A percentile compares a stretch with the other conserved stretches of the same genome.
These are phyloP conservation scores for Colletotrichum musicola DNA, from an alignment of 2,329 filamentous ascomycete genomes.

Conservation along the genomic window DNA sequence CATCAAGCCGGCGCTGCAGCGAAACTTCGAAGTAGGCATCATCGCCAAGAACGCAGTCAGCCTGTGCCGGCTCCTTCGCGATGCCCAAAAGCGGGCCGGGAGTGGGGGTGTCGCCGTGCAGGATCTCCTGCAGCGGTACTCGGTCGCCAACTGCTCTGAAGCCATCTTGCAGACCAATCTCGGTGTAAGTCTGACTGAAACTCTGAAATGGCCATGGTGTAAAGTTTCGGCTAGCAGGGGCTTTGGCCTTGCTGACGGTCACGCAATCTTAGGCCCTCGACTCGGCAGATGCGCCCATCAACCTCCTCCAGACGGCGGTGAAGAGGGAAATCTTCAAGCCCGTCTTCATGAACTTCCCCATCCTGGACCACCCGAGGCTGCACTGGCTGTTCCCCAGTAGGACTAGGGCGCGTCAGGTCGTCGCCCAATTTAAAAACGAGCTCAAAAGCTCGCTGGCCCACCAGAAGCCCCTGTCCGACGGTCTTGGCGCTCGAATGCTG, in stretches of 20 bases:
- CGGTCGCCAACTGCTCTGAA: slow-evolving; percentile 52
- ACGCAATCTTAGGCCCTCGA: slow-evolving; percentile 42
- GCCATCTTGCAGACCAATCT: slow-evolving; percentile 46
- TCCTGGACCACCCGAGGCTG: slow-evolving; percentile 44
- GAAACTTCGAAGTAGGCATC: slow-evolving; percentile 41
- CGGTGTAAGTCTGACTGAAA: slow-evolving; percentile 38
- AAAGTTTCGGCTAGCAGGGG: slow-evolving; percentile 3
- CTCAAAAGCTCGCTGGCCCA: slow-evolving; percentile 41
- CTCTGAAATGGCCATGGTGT: not conserved
- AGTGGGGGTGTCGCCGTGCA: slow-evolving; percentile 46
- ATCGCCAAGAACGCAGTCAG: slow-evolving; percentile 43
- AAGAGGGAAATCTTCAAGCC: slow-evolving; percentile 51
- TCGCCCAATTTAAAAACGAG: slow-evolving; percentile 44
- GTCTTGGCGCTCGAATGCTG: slow-evolving; percentile 42
- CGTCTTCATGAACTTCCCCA: slow-evolving; percentile 50
- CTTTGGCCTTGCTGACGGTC: slow-evolving; percentile 11
- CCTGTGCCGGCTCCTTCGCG: slow-evolving; percentile 47
- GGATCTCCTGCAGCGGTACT: slow-evolving; percentile 50
- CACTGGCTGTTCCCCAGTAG: slow-evolving; percentile 44
- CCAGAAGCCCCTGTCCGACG: slow-evolving; percentile 19
- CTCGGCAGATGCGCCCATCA: slow-evolving; percentile 40
- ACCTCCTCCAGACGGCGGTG: slow-evolving; percentile 44
- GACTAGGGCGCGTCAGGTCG: slow-evolving; percentile 43
- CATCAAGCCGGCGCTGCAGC: slow-evolving; percentile 52
- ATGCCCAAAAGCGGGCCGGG: slow-evolving; percentile 42